Percentiles rank a stretch among this genome's conserved stretches.
Conservation (phyloP, 176 grass and related monocot genomes). For the Oryza brachyantha region DNA sequence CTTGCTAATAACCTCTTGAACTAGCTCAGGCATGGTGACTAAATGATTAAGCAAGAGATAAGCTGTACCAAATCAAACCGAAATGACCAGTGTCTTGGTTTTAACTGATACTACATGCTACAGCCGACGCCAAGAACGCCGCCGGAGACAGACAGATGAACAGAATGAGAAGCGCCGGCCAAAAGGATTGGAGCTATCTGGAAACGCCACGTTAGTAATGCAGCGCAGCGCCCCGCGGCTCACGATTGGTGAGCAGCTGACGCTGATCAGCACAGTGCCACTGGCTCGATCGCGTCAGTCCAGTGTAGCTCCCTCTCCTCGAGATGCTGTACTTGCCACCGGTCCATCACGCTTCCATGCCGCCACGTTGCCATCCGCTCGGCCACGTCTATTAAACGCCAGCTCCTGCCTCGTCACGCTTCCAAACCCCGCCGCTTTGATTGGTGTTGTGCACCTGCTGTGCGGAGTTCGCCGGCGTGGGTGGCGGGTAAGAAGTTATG, state of each 20-base stretch:
- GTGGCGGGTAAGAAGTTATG: neutral
- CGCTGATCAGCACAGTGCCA: neutral
- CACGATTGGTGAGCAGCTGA: slow-evolving; percentile 33
- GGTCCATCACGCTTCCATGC: neutral
- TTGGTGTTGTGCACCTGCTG: neutral
- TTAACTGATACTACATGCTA: no score
- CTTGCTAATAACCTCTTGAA: neutral
- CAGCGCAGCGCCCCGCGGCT: slow-evolving; percentile 16
- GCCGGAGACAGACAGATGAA: no score
- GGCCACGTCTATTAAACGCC: slow-evolving; percentile 41
- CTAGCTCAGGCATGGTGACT: neutral
- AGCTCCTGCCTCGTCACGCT: neutral
- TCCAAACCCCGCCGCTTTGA: slow-evolving; percentile 32
- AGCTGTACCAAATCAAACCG: neutral
- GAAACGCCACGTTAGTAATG: neutral
- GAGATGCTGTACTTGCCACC: slow-evolving; percentile 23
- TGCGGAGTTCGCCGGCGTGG: neutral
- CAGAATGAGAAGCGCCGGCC: no score
- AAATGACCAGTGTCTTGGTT: neutral
- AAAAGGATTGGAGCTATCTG: no score
- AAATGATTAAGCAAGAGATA: neutral
- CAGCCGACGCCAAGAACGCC: no score
- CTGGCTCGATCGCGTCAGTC: neutral
- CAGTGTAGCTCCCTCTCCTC: slow-evolving; percentile 10
- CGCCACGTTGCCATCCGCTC: slow-evolving; percentile 34